Percentiles rank a stretch among this genome's conserved stretches.
These are phyloP conservation scores for Apiotrichum montevideense DNA, from an alignment of 1,284 basidiomycete genomes.

Conservation along the genomic window DNA sequence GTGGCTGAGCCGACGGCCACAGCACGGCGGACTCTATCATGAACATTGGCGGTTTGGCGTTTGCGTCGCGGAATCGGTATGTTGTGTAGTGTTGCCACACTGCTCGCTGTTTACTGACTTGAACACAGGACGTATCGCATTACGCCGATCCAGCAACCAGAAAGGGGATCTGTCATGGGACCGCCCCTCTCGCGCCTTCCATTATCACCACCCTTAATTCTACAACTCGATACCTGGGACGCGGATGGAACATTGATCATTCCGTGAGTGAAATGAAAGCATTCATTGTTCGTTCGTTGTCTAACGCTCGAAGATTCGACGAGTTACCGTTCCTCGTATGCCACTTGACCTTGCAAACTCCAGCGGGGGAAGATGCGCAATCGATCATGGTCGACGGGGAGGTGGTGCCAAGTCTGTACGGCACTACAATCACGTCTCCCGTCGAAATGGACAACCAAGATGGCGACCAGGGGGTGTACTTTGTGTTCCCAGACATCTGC, in stretches of 20 bases:
- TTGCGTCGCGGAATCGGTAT: background rate
- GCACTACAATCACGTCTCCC: conserved; percentile 72
- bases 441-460: conserved; percentile 69
- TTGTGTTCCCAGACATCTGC: conserved; percentile 83
- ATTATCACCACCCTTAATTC: conserved; percentile 70
- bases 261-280: conserved; percentile 40
- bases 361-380: conserved; percentile 31
- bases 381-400: conserved; percentile 19
- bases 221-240: conserved; percentile 67
- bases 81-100: background rate
- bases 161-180: conserved; percentile 69
- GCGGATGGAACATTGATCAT: conserved; percentile 43
- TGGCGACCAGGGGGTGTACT: conserved; percentile 70
- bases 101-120: background rate
- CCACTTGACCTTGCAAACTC: conserved; percentile 58
- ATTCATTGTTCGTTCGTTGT: too few species aligned
- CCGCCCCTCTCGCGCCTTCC: conserved; percentile 70
- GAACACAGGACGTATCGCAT: conserved; percentile 36
- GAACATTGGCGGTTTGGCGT: background rate
- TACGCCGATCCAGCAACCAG: conserved; percentile 64
- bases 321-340: conserved; percentile 78
- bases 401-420: conserved; percentile 58
- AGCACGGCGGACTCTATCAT: conserved; percentile 7
- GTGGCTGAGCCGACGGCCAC: conserved; percentile 13
- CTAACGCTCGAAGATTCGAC: conserved; percentile 52